Base-by-base conservation (phyloP, 495 filamentous ascomycete species). In the Neurospora pannonica region DNA sequence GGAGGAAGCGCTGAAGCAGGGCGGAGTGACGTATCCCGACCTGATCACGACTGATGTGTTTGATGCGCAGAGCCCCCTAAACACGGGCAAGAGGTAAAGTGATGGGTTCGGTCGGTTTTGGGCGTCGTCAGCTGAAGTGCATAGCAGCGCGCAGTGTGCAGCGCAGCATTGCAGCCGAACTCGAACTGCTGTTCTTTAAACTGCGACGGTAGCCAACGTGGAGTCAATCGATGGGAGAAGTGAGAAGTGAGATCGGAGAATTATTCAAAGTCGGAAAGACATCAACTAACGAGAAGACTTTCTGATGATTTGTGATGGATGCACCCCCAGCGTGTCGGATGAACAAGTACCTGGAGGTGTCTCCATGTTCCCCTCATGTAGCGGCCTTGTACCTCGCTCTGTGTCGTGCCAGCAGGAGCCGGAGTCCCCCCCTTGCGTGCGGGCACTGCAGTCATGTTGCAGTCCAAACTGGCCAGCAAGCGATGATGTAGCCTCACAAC, bases 1-100 rank as follows among this genome's bases (percentile, higher is more conserved):
- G 95, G 95, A 98, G 86, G 89, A 92, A 85, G 92, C 94, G 24
- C 86, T 95, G 78, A 87, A 83, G 81, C 92, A 95, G 86, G 90
- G 90, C 70, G 92, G 89, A 4, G 83, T 98, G 79, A 86, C 81
- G 76, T 97, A 97, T 86, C 93, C 94, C 37, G 90, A 92, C 73
- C 84, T 88, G 77, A 97, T 98, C 81, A 92, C 96, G 82, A 94
- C 87, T 73, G 88, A 88, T 70, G 88, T 93, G 60, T 95, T 90
- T 83, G 88, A 90, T 76, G 80, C 83, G 40, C 82, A 86, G 78
- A 86, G 86, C 78, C 82, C 84, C 4, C 78, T 87, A 70, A 89
- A 89, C 77, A 86, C 83, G 38, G 85, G 86, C 40, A 81, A 78
- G 74, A 74, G 77, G 71, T 80, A 72, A 78, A 24, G 19, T 67